A percentile compares a stretch with the other conserved stretches of the same genome.
These are phyloP conservation scores for Cutaneotrichosporon sp. DNA, from an alignment of 1,284 basidiomycete species.

Conservation along the genomic window DNA sequence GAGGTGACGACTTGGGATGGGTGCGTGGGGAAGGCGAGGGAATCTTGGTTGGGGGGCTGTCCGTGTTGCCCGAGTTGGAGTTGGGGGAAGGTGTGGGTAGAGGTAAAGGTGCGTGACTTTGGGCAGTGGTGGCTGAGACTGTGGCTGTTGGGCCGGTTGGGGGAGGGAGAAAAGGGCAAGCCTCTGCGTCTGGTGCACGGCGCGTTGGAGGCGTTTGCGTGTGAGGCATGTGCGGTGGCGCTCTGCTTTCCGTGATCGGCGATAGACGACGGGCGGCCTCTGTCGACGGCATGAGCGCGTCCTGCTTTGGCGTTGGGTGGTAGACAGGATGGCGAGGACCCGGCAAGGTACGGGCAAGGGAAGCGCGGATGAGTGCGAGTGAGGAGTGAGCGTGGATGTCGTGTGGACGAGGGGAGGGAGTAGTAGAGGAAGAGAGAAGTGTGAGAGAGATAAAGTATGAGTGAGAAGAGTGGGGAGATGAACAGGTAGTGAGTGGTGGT, in stretches of 20 bases:
- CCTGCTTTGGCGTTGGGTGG: neutral
- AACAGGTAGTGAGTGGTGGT: too few species aligned
- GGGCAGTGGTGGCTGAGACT: too few species aligned
- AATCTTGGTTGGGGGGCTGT: neutral
- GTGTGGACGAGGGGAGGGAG: too few species aligned
- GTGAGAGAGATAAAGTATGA: too few species aligned
- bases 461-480: too few species aligned
- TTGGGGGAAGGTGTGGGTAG: neutral
- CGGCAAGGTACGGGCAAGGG: neutral
- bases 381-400: too few species aligned
- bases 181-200: too few species aligned
- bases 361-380: too few species aligned
- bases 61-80: neutral
- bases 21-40: neutral
- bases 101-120: neutral
- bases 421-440: too few species aligned
- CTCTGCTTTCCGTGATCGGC: constrained; percentile 42
- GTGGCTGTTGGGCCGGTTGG: too few species aligned
- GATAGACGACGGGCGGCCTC: constrained; percentile 26
- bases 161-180: too few species aligned
- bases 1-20: neutral
- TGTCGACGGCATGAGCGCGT: constrained; percentile 3
- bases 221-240: constrained; percentile 11
- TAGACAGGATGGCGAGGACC: neutral
- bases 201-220: neutral